Conservation (phyloP, 2,329 filamentous ascomycete species). For the Teratosphaeria nubilosa region DNA sequence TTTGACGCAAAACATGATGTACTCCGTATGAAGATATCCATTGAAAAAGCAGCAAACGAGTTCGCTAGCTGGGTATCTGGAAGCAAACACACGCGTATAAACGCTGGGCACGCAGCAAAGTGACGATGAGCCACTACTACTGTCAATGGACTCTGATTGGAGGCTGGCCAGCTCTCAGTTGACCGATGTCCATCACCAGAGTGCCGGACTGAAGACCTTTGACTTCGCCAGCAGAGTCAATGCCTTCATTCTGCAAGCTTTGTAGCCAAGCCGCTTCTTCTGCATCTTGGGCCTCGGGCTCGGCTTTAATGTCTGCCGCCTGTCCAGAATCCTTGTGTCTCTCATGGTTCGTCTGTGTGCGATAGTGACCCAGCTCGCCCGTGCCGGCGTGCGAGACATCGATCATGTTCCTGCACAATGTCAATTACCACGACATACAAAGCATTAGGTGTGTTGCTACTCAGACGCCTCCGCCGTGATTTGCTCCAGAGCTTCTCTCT, state of each 20-base stretch:
- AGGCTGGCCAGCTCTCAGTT: constrained; percentile 4
- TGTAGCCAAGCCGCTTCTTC: constrained; percentile 25
- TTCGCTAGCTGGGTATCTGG: not conserved
- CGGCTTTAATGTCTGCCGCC: constrained; percentile 1
- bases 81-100: not conserved
- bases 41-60: not conserved
- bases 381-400: constrained; percentile 37
- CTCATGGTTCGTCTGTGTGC: constrained; percentile 7
- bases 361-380: constrained; percentile 21
- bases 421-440: constrained; percentile 3
- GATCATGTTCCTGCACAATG: constrained; percentile 36
- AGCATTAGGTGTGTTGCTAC: constrained; percentile 23
- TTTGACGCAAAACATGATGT: no score
- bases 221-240: constrained; percentile 12
- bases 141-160: not conserved
- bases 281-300: constrained; percentile 10
- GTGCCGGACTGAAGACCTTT: constrained; percentile 18
- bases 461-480: constrained; percentile 41
- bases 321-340: constrained; percentile 4
- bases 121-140: not conserved
- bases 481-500: constrained; percentile 38
- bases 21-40: no score
- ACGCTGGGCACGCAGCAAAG: not conserved
- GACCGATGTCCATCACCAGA: constrained; percentile 19
- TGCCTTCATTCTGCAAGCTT: constrained; percentile 16